Evolutionary conservation across 495 filamentous ascomycete genomes (phyloP), one percentile per base, ranked within the genome.

Genomic region (Chaetomium fimeti): DNA sequence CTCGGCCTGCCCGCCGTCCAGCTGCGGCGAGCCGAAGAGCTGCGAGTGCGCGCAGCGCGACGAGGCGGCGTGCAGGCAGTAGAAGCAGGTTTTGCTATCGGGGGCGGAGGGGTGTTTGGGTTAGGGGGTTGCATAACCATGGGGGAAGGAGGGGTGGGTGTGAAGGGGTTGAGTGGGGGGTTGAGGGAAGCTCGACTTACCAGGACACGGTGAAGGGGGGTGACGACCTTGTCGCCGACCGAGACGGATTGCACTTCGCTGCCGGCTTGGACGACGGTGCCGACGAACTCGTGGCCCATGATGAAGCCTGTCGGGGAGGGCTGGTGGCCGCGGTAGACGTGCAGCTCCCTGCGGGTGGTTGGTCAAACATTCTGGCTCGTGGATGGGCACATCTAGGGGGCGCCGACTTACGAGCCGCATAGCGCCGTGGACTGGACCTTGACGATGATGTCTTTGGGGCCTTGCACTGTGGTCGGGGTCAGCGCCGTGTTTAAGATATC

Each of bases 1-100:
- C 79, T 97, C 88, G 32, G 94, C 93, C 76, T 98, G 93, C 6
- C 83, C 91, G 63, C 94, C 94, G 71, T 97, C 92, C 32, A 97
- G 79, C 5, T 74, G 74, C 18, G 83, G 77, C 49, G 82, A 88
- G 47, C 93, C 93, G 68, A 96, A 96, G 2, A 98, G 82, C 22
- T 82, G 74, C 25, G 79, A 82, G 65, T 90, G 85, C n/a, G 81
- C 80, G 75, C 94, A 98, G 57, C 93, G 88, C 12, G 91, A 92
- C 13, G 92, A 91, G 76, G 83, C 89, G 20, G 88, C 89, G 64
- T 88, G 84, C 51, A 81, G 85, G 83, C 93, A 98, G 81, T 96
- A 97, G 81, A 93, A 97, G 77, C 93, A 97, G 77, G 90, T 92
- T 66, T 60, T n/a, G 24, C 22, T 49, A 8, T 45, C 42, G 20